Percentiles rank a stretch among this genome's conserved stretches.
phyloP scores from a whole-genome alignment of 2,329 filamentous ascomycete species.

The Zasmidium angulare region DNA sequence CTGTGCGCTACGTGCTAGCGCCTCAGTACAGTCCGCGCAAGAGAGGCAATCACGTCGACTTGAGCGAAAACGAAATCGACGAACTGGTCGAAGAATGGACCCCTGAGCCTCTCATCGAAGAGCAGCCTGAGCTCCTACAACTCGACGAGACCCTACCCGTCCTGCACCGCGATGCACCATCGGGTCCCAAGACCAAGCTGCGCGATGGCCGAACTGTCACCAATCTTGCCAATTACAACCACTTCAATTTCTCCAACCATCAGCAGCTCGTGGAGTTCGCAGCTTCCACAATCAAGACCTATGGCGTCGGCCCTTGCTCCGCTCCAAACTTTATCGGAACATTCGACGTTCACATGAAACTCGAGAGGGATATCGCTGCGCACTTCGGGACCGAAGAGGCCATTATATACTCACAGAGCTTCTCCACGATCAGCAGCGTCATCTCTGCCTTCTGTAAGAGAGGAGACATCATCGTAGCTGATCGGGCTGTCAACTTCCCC shows the following conservation, averaged over 20 bases:
- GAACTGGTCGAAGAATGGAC: conserved; percentile 96
- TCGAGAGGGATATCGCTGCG: conserved; percentile 85
- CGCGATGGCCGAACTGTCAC: conserved; percentile 71
- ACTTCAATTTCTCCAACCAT: conserved; percentile 93
- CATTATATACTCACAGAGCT: conserved; percentile 93
- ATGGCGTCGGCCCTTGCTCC: conserved; percentile 93
- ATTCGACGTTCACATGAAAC: conserved; percentile 96
- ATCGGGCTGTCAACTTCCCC: conserved; percentile 87
- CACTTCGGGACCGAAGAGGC: conserved; percentile 84
- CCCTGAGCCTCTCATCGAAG: conserved; percentile 82
- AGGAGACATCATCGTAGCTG: conserved; percentile 94
- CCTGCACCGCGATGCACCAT: conserved; percentile 72
- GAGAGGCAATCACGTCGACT: conserved; percentile 75
- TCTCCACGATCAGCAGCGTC: conserved; percentile 90
- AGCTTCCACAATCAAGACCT: conserved; percentile 86
- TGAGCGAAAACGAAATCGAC: conserved; percentile 95
- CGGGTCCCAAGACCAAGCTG: conserved; percentile 85
- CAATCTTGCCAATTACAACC: conserved; percentile 93
- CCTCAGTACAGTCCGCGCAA: conserved; percentile 89
- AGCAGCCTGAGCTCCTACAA: conserved; percentile 71
- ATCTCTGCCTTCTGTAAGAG: conserved; percentile 96
- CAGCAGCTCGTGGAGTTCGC: conserved; percentile 91
- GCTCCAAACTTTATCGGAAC: conserved; percentile 97
- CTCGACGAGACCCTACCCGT: conserved; percentile 80
- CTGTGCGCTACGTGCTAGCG: conserved; percentile 85